A percentile compares a stretch with the other conserved stretches of the same genome.
phyloP scores from a whole-genome alignment of 495 filamentous ascomycete species.

The Opeltia flavorubescens region DNA sequence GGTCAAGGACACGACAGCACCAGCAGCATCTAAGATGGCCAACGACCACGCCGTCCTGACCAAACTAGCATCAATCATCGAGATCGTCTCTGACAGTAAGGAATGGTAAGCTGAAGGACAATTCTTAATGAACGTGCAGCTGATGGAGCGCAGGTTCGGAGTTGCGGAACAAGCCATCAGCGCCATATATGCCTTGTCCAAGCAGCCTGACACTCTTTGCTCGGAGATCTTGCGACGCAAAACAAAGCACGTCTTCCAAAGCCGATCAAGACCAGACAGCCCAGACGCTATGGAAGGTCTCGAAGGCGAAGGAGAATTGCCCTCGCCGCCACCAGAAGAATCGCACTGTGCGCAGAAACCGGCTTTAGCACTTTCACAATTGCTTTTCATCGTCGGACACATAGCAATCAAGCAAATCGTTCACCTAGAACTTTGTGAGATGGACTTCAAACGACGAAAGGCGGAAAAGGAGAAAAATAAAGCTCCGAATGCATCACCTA shows the following conservation, averaged over 20 bases:
- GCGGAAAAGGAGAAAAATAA: conserved; percentile 83
- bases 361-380: conserved; percentile 67
- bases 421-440: conserved; percentile 93
- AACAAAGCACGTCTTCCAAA: conserved; percentile 65
- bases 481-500: conserved; percentile 32
- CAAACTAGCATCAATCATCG: conserved; percentile 68
- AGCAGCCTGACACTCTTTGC: conserved; percentile 87
- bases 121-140: neutral
- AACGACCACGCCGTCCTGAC: conserved; percentile 83
- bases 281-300: conserved; percentile 17
- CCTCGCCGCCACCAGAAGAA: conserved; percentile 21
- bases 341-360: conserved; percentile 37
- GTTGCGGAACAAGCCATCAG: conserved; percentile 96
- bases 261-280: conserved; percentile 20
- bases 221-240: conserved; percentile 82
- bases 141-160: conserved; percentile 35
- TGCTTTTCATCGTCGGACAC: conserved; percentile 91
- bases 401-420: conserved; percentile 98
- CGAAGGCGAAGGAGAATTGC: conserved; percentile 23
- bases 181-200: conserved; percentile 88
- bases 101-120: conserved; percentile 55
- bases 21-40: conserved; percentile 57
- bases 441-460: conserved; percentile 94
- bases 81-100: conserved; percentile 73
- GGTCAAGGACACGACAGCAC: conserved; percentile 51